Evolutionary conservation across 306 rosid genomes (phyloP).

Genomic region (Cicer yamashitae): DNA sequence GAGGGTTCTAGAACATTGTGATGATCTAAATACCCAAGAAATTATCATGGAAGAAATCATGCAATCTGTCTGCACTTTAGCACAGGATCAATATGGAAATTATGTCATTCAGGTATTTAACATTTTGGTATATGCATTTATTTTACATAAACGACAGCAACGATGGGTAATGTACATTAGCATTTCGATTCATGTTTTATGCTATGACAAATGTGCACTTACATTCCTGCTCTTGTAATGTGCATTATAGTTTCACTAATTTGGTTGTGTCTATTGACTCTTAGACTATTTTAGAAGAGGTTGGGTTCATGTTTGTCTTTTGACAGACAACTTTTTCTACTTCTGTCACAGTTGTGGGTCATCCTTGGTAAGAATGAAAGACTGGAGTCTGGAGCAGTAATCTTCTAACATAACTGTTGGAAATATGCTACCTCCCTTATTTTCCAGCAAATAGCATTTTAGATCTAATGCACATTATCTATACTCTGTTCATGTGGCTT

Average conservation of each 20-base stretch:
- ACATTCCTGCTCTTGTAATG: not conserved
- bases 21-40: constrained; percentile 75
- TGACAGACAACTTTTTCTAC: constrained; percentile 4
- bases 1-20: constrained; percentile 96
- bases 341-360: constrained; percentile 1
- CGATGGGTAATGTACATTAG: constrained; percentile 21
- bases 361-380: constrained; percentile 26
- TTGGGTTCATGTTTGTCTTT: constrained; percentile 7
- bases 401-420: not conserved
- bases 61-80: constrained; percentile 84
- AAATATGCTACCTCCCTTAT: not conserved
- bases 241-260: constrained; percentile 19
- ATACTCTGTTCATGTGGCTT: constrained; percentile 8
- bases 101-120: constrained; percentile 89
- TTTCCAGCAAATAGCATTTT: not conserved
- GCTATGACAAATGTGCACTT: constrained; percentile 13
- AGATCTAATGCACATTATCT: constrained; percentile 7
- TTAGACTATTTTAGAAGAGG: constrained; percentile 12
- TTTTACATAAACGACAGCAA: not conserved
- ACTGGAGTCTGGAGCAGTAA: constrained; percentile 8
- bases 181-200: not conserved
- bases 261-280: constrained; percentile 5
- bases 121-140: constrained; percentile 17
- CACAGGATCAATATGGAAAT: constrained; percentile 98
- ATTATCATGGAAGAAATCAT: constrained; percentile 93